Evolutionary conservation across 495 filamentous ascomycete species (phyloP).

Genomic region (Hypoxylon cercidicola): DNA sequence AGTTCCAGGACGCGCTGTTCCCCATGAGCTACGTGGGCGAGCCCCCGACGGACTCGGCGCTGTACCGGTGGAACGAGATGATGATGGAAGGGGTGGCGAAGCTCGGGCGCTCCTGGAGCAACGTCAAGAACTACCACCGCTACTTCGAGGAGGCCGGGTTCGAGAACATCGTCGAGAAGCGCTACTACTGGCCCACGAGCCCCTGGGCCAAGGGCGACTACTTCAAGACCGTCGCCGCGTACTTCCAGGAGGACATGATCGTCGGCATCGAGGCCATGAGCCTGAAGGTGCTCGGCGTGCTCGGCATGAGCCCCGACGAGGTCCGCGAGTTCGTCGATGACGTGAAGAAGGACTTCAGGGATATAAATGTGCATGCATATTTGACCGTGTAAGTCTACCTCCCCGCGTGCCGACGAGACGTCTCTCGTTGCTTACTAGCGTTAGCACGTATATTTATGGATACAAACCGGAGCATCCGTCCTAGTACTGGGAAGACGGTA

Average conservation of each 20-base stretch:
- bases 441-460: constrained; percentile 40
- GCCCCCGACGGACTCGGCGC: constrained; percentile 35
- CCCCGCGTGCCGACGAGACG: neutral
- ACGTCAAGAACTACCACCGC: constrained; percentile 39
- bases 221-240: constrained; percentile 45
- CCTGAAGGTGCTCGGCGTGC: constrained; percentile 40
- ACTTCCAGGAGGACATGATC: constrained; percentile 44
- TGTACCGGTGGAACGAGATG: constrained; percentile 51
- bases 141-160: constrained; percentile 46
- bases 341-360: constrained; percentile 41
- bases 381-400: constrained; percentile 43
- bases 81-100: constrained; percentile 45
- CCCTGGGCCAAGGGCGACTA: constrained; percentile 48
- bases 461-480: constrained; percentile 9
- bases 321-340: constrained; percentile 43
- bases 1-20: constrained; percentile 58
- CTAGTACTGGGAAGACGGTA: neutral
- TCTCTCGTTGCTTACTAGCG: neutral
- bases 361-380: constrained; percentile 45
- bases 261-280: constrained; percentile 43
- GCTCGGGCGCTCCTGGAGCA: constrained; percentile 46
- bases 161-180: constrained; percentile 40
- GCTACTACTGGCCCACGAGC: constrained; percentile 48
- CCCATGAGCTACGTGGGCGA: constrained; percentile 48
- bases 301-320: constrained; percentile 41